Percentiles rank a stretch among this genome's conserved stretches.
Conservation (phyloP, 2,329 filamentous ascomycete genomes). For the Trichoderma afroharzianum region DNA sequence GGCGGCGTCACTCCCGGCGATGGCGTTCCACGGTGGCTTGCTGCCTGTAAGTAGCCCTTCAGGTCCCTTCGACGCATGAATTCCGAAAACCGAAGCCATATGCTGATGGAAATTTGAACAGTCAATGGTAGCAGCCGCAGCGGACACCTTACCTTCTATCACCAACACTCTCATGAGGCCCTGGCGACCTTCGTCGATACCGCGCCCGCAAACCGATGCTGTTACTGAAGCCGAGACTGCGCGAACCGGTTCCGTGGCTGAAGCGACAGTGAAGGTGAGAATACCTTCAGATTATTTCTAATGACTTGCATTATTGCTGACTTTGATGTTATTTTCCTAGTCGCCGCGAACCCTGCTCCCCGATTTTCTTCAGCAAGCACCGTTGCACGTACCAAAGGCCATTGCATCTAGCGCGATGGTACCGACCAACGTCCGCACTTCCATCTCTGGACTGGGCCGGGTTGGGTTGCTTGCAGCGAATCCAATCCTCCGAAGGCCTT, state of each 20-base stretch:
- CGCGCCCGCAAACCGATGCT: constrained; percentile 18
- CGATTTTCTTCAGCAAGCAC: constrained; percentile 28
- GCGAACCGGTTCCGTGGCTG: constrained; percentile 7
- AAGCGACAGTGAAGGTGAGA: constrained; percentile 12
- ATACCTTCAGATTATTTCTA: background rate
- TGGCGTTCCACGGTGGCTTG: constrained; percentile 18
- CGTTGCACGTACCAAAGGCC: background rate
- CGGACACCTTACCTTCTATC: constrained; percentile 46
- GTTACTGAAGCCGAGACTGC: constrained; percentile 12
- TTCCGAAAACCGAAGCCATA: background rate
- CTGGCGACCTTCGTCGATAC: constrained; percentile 26
- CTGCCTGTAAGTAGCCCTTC: constrained; percentile 24
- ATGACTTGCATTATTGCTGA: constrained; percentile 19
- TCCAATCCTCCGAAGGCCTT: constrained; percentile 27
- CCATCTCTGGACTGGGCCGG: constrained; percentile 26
- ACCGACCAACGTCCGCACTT: constrained; percentile 10
- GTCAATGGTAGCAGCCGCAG: constrained; percentile 39
- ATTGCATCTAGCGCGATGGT: background rate
- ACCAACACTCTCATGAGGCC: constrained; percentile 38
- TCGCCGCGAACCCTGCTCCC: constrained; percentile 23
- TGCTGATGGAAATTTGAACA: constrained; percentile 1
- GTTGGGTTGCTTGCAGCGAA: constrained; percentile 31
- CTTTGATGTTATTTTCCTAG: constrained; percentile 12
- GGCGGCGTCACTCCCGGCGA: constrained; percentile 8
- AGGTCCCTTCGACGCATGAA: background rate